Base-by-base conservation (phyloP, 1,284 basidiomycete genomes). In the Calocybe gambosa region DNA sequence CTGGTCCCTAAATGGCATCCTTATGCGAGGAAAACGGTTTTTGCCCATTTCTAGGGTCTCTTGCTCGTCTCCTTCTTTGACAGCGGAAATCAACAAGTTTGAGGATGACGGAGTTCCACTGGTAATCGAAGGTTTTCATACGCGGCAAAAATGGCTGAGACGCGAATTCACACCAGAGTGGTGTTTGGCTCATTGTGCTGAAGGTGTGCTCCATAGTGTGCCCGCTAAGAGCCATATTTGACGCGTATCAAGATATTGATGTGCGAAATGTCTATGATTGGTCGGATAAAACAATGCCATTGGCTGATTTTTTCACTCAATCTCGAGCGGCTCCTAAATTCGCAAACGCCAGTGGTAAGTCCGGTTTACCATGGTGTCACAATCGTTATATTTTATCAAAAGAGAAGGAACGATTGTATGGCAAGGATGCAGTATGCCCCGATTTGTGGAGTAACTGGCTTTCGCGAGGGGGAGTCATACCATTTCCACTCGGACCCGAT, bases 391-490 rank as follows among this genome's bases (percentile, higher is more conserved):
- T 18, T 13, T 20, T 23, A 37, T 47, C 43, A n/a, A n/a, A 53
- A 86, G 86, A 86, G 51, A 54, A 58, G 2, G 71, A 77, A 57
- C 68, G 81, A 18, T 65, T 80, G 8, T 89, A 89, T 54, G 85
- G 82, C 18, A 89, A 89, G 58, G 87, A 89, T 56, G 71, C 74
- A 0, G 66, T 74, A 8, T 89, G 85, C 58, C 87, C 86, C 0
- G 16, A 55, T 18, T 56, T 66, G 55, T 89, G 85, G 84, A 67
- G 66, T 13, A 50, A 75, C 2, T 86, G 82, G 80, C 63, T 89
- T 13, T 55, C 67, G 7, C 51, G 56, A 0, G 59, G 59, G 1
- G 60, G 58, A 18, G 63, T 73, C 19, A 64, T 89, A 38, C 83
- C 85, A 0, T 29, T 63, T 8, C 50, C 56, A 6, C 55, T 86